Base-by-base conservation (phyloP, 2,329 filamentous ascomycete genomes). In the Aureobasidium namibiae region DNA sequence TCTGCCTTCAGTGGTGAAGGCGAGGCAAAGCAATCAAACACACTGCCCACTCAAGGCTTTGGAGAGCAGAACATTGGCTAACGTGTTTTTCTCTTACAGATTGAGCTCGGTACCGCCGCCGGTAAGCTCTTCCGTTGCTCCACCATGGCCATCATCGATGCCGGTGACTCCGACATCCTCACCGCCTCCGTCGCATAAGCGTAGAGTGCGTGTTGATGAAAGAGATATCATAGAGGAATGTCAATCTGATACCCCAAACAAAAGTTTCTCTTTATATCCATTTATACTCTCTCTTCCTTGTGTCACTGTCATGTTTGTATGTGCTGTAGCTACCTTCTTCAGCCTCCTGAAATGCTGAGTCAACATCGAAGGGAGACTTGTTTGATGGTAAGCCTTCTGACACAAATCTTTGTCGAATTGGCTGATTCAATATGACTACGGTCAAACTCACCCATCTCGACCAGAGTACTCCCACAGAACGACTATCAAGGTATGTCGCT, bases 51-150 rank as follows among this genome's bases (percentile, higher is more conserved):
- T 57, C 41, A 72, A 80, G 86, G 85, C 89, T 94, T 94, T 89
- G 90, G 90, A 95, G 90, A 90, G 90, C 86, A 78, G 76, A 69
- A 69, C 73, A 69, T 65, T 62, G 65, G 70, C 75, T 76, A 67
- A 83, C 84, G 29, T 54, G 38, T 44, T 87, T 80, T 64, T 65
- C 63, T 61, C 61, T 73, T 34, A 76, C 77, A 97, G 92, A 96
- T 97, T 75, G 94, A 97, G 82, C 85, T 99, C 68, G 94, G 94
- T 74, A 97, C 92, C 74, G 92, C 91, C 70, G 96, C 92, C 82
- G 94, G 94, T 83, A 97, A 97, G 84, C 88, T 99, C 75, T 99
- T 95, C 88, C 86, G 91, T 70, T 95, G 90, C 86, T 92, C 90
- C 68, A 96, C 92, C 79, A 95, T 99, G 89, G 87, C 92, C 70